Base-by-base conservation (phyloP, 192 early-diverging fungal genomes). In the Coemansia aciculifera region DNA sequence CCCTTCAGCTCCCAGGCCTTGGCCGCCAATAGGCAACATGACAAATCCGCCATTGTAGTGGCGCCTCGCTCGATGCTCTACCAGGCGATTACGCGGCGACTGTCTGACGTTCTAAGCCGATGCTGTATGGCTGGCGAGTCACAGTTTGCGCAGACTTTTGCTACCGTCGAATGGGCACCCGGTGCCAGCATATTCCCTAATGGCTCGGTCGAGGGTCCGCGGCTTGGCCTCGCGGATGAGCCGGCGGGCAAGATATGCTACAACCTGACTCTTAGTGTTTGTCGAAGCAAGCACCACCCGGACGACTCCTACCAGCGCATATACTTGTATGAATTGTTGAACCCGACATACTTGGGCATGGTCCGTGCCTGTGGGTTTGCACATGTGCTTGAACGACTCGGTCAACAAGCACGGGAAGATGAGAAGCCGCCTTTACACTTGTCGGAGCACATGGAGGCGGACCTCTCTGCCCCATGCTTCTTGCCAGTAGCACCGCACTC, bases 1-100 rank as follows among this genome's bases (percentile, higher is more conserved):
- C 10, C 59, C 11, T 2, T 56, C 12, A 17, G 29, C 29, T 7
- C 24, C 2, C 27, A 31, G 24, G 15, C 24, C 6, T 56, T 12
- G 52, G 29, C 8, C 10, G 37, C 21, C 15, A 38, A 21, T 11
- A 29, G 34, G 31, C 59, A n/a, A 19, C 19, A 2, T 23, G 36
- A 11, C n/a, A 9, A 21, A 36, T 13, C 3, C 5, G 36, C 7
- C 59, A 39, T 39, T 7, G 17, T 19, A 3, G 2, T 39, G 34
- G 34, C 39, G 36, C 59, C 59, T 39, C 59, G 59, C 36, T 21
- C 21, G 59, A 60, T 60, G 34, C 59, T 60, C 7, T 60, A 36
- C 59, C 36, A 23, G 36, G 59, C 37, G 37, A 38, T 60, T 38
- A 60, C 59, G 21, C 32, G 59, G 17, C 59, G 19, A 38, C 37